These are phyloP conservation scores for Hsuehochloa calcarea DNA, from an alignment of 176 grass and related monocot genomes.

Conservation along the genomic window DNA sequence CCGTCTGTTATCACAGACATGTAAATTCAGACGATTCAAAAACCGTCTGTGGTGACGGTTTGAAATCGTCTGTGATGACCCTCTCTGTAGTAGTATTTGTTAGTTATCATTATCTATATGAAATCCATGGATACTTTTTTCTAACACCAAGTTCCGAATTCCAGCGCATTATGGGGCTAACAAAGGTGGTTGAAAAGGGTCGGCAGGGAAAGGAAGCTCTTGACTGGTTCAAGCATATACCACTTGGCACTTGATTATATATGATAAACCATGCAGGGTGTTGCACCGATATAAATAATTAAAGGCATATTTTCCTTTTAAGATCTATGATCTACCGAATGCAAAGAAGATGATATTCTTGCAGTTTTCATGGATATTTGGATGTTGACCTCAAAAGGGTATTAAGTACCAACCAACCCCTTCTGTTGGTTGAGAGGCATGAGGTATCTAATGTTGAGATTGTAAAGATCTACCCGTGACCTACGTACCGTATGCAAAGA, in stretches of 20 bases:
- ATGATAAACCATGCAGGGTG: background rate
- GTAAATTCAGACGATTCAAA: too few species aligned
- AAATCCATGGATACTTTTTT: background rate
- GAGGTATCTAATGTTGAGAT: too few species aligned
- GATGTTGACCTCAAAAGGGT: background rate
- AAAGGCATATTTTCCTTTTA: background rate
- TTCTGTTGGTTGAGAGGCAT: too few species aligned
- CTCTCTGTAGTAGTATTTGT: too few species aligned
- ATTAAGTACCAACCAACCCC: background rate
- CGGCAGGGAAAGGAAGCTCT: background rate
- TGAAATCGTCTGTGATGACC: too few species aligned
- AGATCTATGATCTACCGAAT: background rate
- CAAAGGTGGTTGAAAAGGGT: background rate
- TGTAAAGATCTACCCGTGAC: too few species aligned
- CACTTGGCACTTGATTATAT: background rate
- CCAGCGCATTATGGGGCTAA: background rate
- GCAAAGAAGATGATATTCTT: background rate
- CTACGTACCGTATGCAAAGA: too few species aligned
- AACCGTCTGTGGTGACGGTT: too few species aligned
- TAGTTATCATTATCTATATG: background rate
- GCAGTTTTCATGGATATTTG: background rate
- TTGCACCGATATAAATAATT: background rate
- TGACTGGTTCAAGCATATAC: background rate
- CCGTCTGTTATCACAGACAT: too few species aligned
- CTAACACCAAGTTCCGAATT: background rate